A percentile compares a stretch with the other conserved stretches of the same genome.
Evolutionary conservation across 2,329 filamentous ascomycete genomes (phyloP).

Genomic region (Ilyonectria destructans): DNA sequence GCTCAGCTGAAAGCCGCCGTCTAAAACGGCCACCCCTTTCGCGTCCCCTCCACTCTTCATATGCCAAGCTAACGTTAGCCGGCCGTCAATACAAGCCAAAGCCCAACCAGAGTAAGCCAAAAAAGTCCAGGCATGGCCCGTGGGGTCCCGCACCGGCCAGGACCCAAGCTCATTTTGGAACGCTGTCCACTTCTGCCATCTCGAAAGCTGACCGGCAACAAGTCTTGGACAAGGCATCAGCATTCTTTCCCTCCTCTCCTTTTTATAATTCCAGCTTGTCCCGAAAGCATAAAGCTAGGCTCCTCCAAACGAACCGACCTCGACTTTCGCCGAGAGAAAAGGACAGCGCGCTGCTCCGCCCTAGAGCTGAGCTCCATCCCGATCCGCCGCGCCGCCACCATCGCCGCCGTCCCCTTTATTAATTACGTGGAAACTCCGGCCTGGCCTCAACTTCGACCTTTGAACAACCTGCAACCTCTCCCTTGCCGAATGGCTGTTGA

Average conservation of each 20-base stretch:
- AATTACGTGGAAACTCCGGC: conserved; percentile 27
- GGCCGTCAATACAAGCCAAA: conserved; percentile 13
- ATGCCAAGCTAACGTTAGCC: conserved; percentile 19
- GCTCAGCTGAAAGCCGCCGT: background rate
- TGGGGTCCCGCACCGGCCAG: conserved; percentile 25
- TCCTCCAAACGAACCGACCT: conserved; percentile 1
- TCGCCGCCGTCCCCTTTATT: conserved; percentile 32
- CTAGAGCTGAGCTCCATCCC: conserved; percentile 32
- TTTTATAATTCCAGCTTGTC: conserved; percentile 23
- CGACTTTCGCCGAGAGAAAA: background rate
- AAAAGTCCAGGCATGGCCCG: conserved; percentile 23
- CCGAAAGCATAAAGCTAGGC: conserved; percentile 13
- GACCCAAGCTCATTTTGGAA: conserved; percentile 35
- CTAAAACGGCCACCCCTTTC: conserved; percentile 8
- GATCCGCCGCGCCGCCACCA: conserved; percentile 28
- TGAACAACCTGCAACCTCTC: conserved; percentile 19
- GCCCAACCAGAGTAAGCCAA: conserved; percentile 21
- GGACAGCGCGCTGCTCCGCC: conserved; percentile 27
- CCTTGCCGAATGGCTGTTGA: conserved; percentile 63
- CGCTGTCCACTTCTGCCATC: conserved; percentile 37
- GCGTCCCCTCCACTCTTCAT: conserved; percentile 13
- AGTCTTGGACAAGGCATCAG: conserved; percentile 32
- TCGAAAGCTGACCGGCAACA: conserved; percentile 24
- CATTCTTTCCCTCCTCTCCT: conserved; percentile 26
- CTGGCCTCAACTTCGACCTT: conserved; percentile 24